phyloP scores from a whole-genome alignment of 306 rosid species.

The Fagus crenata region DNA sequence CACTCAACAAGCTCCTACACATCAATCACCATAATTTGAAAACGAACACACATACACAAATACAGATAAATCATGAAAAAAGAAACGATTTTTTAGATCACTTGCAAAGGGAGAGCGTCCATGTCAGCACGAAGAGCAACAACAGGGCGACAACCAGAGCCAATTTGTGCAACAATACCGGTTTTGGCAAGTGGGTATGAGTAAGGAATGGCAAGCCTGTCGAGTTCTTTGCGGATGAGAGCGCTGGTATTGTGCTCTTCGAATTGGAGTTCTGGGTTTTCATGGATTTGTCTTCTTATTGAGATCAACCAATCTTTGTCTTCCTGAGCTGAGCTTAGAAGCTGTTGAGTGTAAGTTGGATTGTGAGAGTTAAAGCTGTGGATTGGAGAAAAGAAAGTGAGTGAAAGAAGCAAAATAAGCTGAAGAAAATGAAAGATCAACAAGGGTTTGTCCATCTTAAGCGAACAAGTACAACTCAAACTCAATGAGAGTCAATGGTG shows the following conservation, averaged over 20 bases:
- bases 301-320: constrained; percentile 61
- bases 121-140: constrained; percentile 49
- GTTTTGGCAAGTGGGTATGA: constrained; percentile 63
- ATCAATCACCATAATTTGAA: neutral
- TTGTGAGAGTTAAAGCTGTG: constrained; percentile 13
- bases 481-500: no score
- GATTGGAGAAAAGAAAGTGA: constrained; percentile 4
- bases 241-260: constrained; percentile 70
- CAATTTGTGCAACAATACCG: constrained; percentile 41
- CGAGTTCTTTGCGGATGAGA: constrained; percentile 57
- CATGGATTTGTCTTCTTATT: constrained; percentile 64
- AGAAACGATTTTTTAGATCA: neutral
- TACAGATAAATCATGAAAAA: neutral
- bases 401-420: constrained; percentile 15
- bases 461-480: no score
- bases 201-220: constrained; percentile 51
- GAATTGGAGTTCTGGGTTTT: constrained; percentile 66
- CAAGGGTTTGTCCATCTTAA: constrained; percentile 10
- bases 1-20: constrained; percentile 72
- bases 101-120: constrained; percentile 46
- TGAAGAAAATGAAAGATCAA: constrained; percentile 24
- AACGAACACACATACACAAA: neutral
- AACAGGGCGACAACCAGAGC: constrained; percentile 35
- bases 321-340: constrained; percentile 44
- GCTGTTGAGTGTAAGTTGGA: constrained; percentile 34